Percentiles rank a stretch among this genome's conserved stretches.
phyloP scores from a whole-genome alignment of 495 filamentous ascomycete genomes.

The Entonaema liquescens region DNA sequence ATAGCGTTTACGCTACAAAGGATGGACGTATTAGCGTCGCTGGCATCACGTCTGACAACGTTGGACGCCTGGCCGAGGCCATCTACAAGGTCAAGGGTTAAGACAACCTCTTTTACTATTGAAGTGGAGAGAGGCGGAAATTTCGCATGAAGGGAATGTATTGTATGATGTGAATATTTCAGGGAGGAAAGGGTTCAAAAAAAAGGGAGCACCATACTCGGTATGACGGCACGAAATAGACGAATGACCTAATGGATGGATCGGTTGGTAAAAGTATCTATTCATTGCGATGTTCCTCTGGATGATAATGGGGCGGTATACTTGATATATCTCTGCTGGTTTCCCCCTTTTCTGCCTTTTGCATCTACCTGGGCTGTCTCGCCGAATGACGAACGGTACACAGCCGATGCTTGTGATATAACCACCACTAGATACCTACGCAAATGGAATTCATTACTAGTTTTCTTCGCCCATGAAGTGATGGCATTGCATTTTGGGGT shows the following conservation, averaged over 20 bases:
- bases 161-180: conserved; percentile 17
- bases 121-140: conserved; percentile 3
- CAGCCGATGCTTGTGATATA: conserved; percentile 27
- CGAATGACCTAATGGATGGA: conserved; percentile 28
- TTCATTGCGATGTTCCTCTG: conserved; percentile 15
- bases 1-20: conserved; percentile 97
- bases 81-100: conserved; percentile 90
- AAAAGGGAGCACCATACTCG: conserved; percentile 17
- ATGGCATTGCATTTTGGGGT: background rate
- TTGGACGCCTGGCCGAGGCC: conserved; percentile 89
- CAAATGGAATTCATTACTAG: conserved; percentile 13
- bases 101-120: background rate
- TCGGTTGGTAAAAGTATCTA: conserved; percentile 15
- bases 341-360: conserved; percentile 6
- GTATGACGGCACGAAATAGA: conserved; percentile 34
- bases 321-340: conserved; percentile 16
- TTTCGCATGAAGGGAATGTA: conserved; percentile 1
- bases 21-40: conserved; percentile 98
- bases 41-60: conserved; percentile 92
- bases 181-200: conserved; percentile 4
- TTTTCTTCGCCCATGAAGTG: background rate
- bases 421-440: conserved; percentile 4
- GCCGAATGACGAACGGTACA: conserved; percentile 1
- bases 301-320: background rate
- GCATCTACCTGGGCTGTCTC: conserved; percentile 15